Evolutionary conservation across 202 grass and related monocot species (phyloP).

Genomic region (Miscanthus sacchariflorus): DNA sequence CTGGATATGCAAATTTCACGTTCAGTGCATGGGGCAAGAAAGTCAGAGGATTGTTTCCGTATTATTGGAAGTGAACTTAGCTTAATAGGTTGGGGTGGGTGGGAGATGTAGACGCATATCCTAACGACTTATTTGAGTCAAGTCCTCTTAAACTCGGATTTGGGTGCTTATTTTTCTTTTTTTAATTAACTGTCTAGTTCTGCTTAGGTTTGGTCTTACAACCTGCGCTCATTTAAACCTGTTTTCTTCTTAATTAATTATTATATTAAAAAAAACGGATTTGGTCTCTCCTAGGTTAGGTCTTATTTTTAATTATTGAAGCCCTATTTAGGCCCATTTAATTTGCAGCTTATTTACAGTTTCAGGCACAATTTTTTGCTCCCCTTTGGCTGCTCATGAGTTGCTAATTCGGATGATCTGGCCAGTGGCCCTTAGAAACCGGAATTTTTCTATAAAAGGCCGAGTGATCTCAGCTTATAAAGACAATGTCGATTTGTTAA

Average conservation of each 20-base stretch:
- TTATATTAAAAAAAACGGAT: no score
- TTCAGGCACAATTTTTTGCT: not conserved
- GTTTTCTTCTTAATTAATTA: no score
- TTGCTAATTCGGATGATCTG: not conserved
- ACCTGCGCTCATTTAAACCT: no score
- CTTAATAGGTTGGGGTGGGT: no score
- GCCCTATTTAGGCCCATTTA: not conserved
- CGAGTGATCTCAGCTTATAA: slow-evolving; percentile 29
- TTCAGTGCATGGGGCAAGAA: not conserved
- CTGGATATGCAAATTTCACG: not conserved
- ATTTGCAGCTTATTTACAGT: not conserved
- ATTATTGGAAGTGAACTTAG: not conserved
- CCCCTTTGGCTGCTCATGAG: not conserved
- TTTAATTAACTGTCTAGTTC: no score
- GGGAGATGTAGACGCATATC: not conserved
- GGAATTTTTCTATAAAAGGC: not conserved
- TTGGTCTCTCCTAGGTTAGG: no score
- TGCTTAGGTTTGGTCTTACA: no score
- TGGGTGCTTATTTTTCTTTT: not conserved
- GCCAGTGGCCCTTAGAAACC: not conserved
- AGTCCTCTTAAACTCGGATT: not conserved
- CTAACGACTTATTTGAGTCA: not conserved
- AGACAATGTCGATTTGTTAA: not conserved
- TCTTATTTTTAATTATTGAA: not conserved
- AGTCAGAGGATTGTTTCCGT: not conserved